Evolutionary conservation across 768 basidiomycete genomes (phyloP).

Genomic region (Russula abietina): DNA sequence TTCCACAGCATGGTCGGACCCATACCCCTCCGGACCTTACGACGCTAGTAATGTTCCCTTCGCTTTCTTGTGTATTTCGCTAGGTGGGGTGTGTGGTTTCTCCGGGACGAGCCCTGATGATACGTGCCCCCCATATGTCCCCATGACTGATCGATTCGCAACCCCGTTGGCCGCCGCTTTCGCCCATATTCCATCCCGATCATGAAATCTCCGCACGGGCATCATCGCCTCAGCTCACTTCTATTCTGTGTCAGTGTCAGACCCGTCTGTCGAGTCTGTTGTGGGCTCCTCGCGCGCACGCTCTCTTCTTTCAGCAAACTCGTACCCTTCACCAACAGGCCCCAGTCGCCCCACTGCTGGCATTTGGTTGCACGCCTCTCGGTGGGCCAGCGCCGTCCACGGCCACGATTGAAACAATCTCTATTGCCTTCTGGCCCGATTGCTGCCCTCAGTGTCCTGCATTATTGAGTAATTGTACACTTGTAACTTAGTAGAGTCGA

Average conservation of each 20-base stretch:
- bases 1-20: not conserved
- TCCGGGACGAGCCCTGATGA: not conserved
- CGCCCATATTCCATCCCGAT: not conserved
- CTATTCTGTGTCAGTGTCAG: not conserved
- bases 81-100: not conserved
- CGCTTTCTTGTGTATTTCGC: not conserved
- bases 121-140: not conserved
- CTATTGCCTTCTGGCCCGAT: conserved; percentile 1
- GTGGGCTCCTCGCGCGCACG: conserved; percentile 5
- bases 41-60: not conserved
- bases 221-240: not conserved
- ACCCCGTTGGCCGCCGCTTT: not conserved
- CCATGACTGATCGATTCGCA: not conserved
- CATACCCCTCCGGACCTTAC: not conserved
- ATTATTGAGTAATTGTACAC: too few species aligned
- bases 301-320: conserved; percentile 10
- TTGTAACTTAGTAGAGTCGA: too few species aligned
- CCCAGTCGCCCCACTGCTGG: not conserved
- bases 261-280: conserved; percentile 6
- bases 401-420: not conserved
- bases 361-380: not conserved
- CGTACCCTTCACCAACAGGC: conserved; percentile 1
- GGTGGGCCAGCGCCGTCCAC: conserved; percentile 7
- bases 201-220: not conserved
- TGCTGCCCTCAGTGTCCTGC: not conserved